Base-by-base conservation (phyloP, 768 basidiomycete species). In the Peribolospora baueri region DNA sequence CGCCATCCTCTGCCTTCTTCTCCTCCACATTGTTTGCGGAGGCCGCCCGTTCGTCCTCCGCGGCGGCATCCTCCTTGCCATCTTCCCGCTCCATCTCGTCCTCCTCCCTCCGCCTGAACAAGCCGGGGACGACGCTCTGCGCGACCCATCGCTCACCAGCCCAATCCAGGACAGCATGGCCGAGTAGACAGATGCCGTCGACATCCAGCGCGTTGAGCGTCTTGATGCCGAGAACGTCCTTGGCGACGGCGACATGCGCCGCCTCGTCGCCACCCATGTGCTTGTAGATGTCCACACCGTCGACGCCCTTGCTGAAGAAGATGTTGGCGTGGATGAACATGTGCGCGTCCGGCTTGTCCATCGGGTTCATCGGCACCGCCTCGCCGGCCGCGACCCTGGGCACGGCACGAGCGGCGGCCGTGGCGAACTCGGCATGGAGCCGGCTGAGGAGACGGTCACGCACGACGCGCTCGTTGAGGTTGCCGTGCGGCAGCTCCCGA, bases 231-330 rank as follows among this genome's bases (percentile, higher is more conserved):
- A 60, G 62, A 11, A 69, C 66, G 58, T 72, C 71, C 62, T 72
- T 72, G 54, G 63, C 68, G 14, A 69, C 69, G 0, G 68, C 67
- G 58, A 67, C 65, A 25, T 65, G 65, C 11, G 67, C 67, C 9
- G 71, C 70, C 36, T 67, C 70, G 58, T 69, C 67, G n/a, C 70
- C 69, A 11, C 71, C 71, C 25, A 68, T 59, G 56, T 70, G 68
- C 3, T 64, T 58, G 60, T 68, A 70, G 6, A 67, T 61, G 46
- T 68, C 67, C 59, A 68, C 65, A 13, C 65, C 66, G 60, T 71
- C 70, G 61, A 67, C 64, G 7, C 68, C 70, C 54, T 69, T 69
- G 49, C 69, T 70, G 66, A 69, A 69, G 60, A 72, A 68, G 60
- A 72, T 68, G 67, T 71, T 70, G 61, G 65, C 66, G 54, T 65